Percentiles rank a stretch among this genome's conserved stretches.
Evolutionary conservation across 1,284 basidiomycete genomes (phyloP).

Genomic region (Malassezia japonica): DNA sequence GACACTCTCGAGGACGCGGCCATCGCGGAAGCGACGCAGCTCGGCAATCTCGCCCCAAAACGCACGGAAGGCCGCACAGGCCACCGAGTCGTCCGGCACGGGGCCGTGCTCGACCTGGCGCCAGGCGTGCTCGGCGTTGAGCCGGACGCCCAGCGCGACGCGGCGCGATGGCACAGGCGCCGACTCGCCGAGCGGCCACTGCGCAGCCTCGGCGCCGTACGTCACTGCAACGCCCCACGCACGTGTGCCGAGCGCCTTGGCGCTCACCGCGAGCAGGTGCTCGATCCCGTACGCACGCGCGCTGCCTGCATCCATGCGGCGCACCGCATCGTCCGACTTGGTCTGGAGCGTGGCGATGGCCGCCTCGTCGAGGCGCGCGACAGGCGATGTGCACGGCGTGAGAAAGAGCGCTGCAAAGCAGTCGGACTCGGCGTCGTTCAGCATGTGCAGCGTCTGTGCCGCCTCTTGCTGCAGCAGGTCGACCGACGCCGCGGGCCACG

Average conservation of each 20-base stretch:
- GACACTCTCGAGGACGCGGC: conserved; percentile 80
- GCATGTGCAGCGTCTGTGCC: conserved; percentile 32
- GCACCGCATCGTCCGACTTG: not conserved
- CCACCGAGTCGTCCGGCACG: conserved; percentile 51
- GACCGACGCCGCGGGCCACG: conserved; percentile 54
- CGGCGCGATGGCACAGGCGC: not conserved
- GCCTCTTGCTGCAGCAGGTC: conserved; percentile 56
- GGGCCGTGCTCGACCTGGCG: conserved; percentile 51
- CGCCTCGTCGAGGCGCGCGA: conserved; percentile 48
- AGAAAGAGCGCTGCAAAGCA: conserved; percentile 68
- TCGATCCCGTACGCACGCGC: not conserved
- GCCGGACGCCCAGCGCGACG: conserved; percentile 26
- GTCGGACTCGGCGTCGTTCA: conserved; percentile 51
- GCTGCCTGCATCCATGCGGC: conserved; percentile 7
- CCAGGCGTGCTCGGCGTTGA: conserved; percentile 34
- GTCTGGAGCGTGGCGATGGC: conserved; percentile 26
- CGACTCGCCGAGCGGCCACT: not conserved
- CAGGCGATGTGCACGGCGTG: conserved; percentile 43
- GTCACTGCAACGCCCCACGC: conserved; percentile 1
- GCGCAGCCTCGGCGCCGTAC: not conserved
- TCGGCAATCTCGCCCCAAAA: conserved; percentile 91
- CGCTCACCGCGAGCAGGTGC: not conserved
- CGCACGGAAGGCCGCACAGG: conserved; percentile 60
- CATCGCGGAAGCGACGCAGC: conserved; percentile 92
- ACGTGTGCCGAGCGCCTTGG: conserved; percentile 7